Base-by-base conservation (phyloP, 2,329 filamentous ascomycete genomes). In the Magnaporthiopsis rhizophila region DNA sequence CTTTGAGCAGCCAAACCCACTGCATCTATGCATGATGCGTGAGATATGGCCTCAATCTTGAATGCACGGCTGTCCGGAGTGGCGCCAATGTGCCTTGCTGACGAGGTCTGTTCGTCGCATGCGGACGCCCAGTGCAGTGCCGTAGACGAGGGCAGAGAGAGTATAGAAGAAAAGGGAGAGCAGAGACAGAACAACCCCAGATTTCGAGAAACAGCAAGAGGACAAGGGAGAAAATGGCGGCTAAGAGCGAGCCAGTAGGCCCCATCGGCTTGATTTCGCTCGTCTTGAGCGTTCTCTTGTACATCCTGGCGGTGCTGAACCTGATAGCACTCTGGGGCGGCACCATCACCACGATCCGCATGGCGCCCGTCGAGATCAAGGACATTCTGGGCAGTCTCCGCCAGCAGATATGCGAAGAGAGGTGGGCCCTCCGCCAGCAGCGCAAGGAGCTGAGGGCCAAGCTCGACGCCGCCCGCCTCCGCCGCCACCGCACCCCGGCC, bases 371-470 rank as follows among this genome's bases (percentile, higher is more conserved):
- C 32, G 66, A 68, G 62, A 67, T 68, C 57, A 65, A 62, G 18
- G 68, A 69, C 24, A 28, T 32, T 6, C 63, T 69, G 3, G 67
- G 68, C 9, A 67, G 62, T 62, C 64, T 69, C 8, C 64, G 68
- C 1, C 66, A 66, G 13, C 68, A 68, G 21, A 53, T 69, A 5
- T 61, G 66, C 30, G 68, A 68, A 59, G 68, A 69, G 32, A 66
- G 67, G 34, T 67, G 68, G 64, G 68, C 68, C 6, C 65, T 69
- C 15, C 61, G 63, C n/a, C 68, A 68, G 50, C 68, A 69, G 63
- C 64, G 62, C 4, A 65, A 66, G 63, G 67, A 68, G 60, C 64
- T 66, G 0, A 58, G 65, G 28, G 66, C 61, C 36, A 65, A 63
- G 61, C 62, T 63, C n/a, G 62, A 53, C 13, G 45, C 61, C 26